Evolutionary conservation across 23 red algal genomes (phyloP).

Genomic region (Cyanidiococcus yangmingshanensis): DNA sequence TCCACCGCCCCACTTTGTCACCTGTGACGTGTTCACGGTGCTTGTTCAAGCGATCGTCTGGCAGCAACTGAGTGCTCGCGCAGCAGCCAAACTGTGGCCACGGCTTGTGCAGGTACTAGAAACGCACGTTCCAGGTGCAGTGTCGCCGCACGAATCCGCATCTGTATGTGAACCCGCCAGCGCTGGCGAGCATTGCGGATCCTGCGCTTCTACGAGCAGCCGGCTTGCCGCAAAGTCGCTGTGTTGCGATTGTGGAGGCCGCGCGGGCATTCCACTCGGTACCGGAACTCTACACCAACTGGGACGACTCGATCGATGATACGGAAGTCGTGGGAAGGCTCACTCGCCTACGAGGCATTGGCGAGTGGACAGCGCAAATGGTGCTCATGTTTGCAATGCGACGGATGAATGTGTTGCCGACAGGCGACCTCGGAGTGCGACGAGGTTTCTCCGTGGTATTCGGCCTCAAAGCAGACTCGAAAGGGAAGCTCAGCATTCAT

Average conservation of each 20-base stretch:
- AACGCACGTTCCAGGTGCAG: not conserved
- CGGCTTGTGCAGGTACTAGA: constrained; percentile 1
- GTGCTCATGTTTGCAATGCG: constrained; percentile 32
- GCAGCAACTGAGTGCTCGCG: constrained; percentile 23
- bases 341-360: constrained; percentile 1
- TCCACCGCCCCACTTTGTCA: constrained; percentile 3
- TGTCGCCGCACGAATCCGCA: not conserved
- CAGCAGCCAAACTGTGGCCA: constrained; percentile 8
- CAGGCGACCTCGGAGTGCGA: constrained; percentile 24
- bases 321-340: not conserved
- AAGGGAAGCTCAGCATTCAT: not conserved
- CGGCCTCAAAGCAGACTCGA: not conserved
- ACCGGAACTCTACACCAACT: not conserved
- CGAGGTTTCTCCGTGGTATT: constrained; percentile 7
- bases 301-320: constrained; percentile 7
- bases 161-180: not conserved
- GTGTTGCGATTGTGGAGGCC: constrained; percentile 15
- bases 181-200: not conserved
- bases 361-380: constrained; percentile 29
- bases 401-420: constrained; percentile 21
- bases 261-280: not conserved
- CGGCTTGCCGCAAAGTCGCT: constrained; percentile 18
- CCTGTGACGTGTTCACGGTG: constrained; percentile 11
- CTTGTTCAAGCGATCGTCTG: constrained; percentile 21
- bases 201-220: not conserved